phyloP scores from a whole-genome alignment of 1,284 basidiomycete genomes.

The Sparassis latifolia region DNA sequence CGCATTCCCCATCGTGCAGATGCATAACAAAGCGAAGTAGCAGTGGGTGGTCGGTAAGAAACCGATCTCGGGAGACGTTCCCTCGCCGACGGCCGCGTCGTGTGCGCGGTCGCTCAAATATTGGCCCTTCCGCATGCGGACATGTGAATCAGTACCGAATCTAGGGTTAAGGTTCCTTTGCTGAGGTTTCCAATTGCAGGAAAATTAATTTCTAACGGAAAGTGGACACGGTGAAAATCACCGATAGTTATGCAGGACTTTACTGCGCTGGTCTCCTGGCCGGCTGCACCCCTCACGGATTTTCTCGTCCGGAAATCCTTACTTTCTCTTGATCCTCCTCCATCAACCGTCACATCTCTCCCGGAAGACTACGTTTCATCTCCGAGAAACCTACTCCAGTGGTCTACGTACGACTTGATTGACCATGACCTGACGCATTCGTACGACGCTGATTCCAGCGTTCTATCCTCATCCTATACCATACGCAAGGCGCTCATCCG shows the following conservation, averaged over 20 bases:
- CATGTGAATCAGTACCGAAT: neutral
- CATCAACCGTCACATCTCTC: constrained; percentile 20
- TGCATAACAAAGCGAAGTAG: neutral
- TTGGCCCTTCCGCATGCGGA: neutral
- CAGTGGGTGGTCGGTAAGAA: neutral
- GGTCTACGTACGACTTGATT: constrained; percentile 80
- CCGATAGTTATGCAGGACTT: constrained; percentile 15
- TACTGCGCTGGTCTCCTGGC: constrained; percentile 65
- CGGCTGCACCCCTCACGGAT: constrained; percentile 70
- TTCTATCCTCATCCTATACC: constrained; percentile 81
- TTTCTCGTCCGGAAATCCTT: constrained; percentile 66
- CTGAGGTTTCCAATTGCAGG: no score
- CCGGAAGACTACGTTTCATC: constrained; percentile 11
- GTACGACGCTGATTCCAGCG: constrained; percentile 16
- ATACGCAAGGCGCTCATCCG: constrained; percentile 93
- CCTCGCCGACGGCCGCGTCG: neutral
- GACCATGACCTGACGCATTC: constrained; percentile 67
- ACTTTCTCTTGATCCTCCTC: constrained; percentile 26
- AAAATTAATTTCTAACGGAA: no score
- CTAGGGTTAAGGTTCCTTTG: neutral
- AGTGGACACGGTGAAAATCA: no score
- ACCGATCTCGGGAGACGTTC: neutral
- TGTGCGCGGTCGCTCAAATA: neutral
- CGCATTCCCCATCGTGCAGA: constrained; percentile 43
- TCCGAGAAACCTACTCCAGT: constrained; percentile 49